A percentile compares a stretch with the other conserved stretches of the same genome.
These are phyloP conservation scores for Arctium minus DNA, from an alignment of 129 eudicot species.

Conservation along the genomic window DNA sequence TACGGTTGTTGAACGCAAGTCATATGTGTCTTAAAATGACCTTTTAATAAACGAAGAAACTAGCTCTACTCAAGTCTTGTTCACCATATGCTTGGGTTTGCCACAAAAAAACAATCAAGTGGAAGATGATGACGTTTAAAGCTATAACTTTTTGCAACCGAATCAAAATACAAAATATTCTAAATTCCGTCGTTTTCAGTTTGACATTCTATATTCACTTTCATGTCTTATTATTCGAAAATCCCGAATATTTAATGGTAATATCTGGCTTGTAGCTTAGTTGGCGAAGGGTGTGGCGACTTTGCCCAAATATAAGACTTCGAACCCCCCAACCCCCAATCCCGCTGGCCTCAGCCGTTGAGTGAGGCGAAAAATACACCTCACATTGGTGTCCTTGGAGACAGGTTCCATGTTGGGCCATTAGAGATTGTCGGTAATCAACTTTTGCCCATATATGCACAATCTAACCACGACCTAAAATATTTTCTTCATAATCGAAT, in stretches of 20 bases:
- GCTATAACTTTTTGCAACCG: slow-evolving; percentile 11
- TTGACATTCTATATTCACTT: slow-evolving; percentile 26
- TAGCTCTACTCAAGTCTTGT: neutral
- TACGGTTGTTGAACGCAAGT: neutral
- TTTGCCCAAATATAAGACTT: too few relatives aligned
- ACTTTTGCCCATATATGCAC: neutral
- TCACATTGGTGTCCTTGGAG: too few relatives aligned
- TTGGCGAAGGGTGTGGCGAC: too few relatives aligned
- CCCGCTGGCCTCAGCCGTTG: too few relatives aligned
- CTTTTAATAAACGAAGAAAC: neutral
- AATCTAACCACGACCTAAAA: neutral
- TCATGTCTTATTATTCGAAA: neutral
- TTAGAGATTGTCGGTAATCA: too few relatives aligned
- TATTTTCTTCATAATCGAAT: slow-evolving; percentile 11
- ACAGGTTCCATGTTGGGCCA: too few relatives aligned
- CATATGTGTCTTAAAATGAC: neutral
- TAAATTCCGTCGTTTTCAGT: slow-evolving; percentile 1
- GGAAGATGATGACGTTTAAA: neutral
- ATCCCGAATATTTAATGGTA: neutral
- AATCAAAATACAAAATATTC: slow-evolving; percentile 7
- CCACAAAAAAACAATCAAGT: neutral
- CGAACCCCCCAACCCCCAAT: too few relatives aligned
- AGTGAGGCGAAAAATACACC: too few relatives aligned
- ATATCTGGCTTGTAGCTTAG: neutral
- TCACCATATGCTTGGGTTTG: neutral